Evolutionary conservation across 129 eudicot species (phyloP), one percentile per base, ranked within the genome.

Genomic region (Artemisia tridentata): DNA sequence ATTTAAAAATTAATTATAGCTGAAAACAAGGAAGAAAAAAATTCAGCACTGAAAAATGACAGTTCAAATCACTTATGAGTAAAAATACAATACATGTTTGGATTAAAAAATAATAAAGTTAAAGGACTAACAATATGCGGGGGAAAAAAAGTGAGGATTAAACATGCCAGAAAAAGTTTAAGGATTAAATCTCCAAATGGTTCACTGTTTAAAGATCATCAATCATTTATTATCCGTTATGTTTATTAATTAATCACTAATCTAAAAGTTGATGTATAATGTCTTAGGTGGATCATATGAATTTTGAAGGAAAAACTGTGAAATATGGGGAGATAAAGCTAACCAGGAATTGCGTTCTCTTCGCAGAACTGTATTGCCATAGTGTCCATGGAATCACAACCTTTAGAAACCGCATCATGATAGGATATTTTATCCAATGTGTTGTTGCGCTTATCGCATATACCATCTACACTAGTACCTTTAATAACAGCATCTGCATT

Each of bases 361-460:
- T 78, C 77, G 45, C 82, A 82, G 20, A 77, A 82, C 15, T 77
- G 82, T 62, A 82, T 82, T 4, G 86, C 82, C 82, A 82, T 82
- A 23, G 63, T 52, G 65, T 82, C 82, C 76, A 82, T 73, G 17
- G 73, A 20, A 11, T 52, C 20, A 25, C 48, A 53, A 23, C 65
- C 86, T 65, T 17, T 68, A 21, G 75, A 72, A 68, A 82, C 73
- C 5, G 78, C 82, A 25, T 78, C 80, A 51, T 64, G 75, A 65
- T 53, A 80, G 68, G 80, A 68, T 9, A 80, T n/a, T 7, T 69
- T 72, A 54, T 63, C 68, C 72, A 74, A 38, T 53, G 57, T 10
- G 21, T 46, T 48, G 25, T 72, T 78, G 59, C 63, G 65, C 46
- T 56, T 31, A 63, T 73, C 80, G 46, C 19, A 53, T n/a, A 80